These are phyloP conservation scores for Hypericum perforatum DNA, from an alignment of 345 rosid genomes.

Conservation along the genomic window DNA sequence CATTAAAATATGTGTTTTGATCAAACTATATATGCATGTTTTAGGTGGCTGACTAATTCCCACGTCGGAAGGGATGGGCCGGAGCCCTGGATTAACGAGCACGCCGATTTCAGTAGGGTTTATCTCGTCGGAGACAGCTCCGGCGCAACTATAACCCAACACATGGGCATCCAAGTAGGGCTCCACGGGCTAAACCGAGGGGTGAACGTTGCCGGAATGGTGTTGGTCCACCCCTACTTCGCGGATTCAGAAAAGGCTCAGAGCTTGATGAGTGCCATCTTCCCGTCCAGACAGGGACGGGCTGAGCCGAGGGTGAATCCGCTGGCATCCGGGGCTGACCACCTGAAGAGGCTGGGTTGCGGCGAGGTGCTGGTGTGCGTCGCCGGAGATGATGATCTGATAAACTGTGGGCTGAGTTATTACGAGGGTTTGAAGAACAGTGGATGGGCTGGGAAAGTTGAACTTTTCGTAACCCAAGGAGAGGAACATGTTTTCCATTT, in stretches of 20 bases:
- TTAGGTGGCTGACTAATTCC: too few species aligned
- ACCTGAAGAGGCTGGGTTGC: constrained; percentile 20
- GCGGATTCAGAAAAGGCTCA: constrained; percentile 23
- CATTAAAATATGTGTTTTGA: too few species aligned
- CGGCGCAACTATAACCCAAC: constrained; percentile 49
- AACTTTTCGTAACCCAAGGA: too few species aligned
- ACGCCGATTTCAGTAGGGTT: constrained; percentile 31
- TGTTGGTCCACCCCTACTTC: constrained; percentile 41
- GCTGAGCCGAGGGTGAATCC: constrained; percentile 31
- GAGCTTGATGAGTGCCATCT: constrained; percentile 20
- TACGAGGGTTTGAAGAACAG: constrained; percentile 17
- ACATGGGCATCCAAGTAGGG: constrained; percentile 26
- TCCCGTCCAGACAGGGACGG: constrained; percentile 18
- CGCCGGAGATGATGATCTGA: constrained; percentile 29
- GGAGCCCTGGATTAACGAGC: constrained; percentile 35
- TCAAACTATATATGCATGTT: too few species aligned
- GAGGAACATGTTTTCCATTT: too few species aligned
- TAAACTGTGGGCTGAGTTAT: constrained; percentile 22
- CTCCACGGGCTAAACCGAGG: constrained; percentile 9
- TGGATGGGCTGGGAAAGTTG: constrained; percentile 10
- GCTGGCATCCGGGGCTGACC: constrained; percentile 15
- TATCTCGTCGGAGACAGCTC: constrained; percentile 53
- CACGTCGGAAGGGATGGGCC: constrained; percentile 16
- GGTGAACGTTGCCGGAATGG: constrained; percentile 18
- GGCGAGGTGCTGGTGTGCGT: constrained; percentile 32